A percentile compares a stretch with the other conserved stretches of the same genome.
Evolutionary conservation across 2,329 filamentous ascomycete species (phyloP).

Genomic region (Curvularia verruculosa): DNA sequence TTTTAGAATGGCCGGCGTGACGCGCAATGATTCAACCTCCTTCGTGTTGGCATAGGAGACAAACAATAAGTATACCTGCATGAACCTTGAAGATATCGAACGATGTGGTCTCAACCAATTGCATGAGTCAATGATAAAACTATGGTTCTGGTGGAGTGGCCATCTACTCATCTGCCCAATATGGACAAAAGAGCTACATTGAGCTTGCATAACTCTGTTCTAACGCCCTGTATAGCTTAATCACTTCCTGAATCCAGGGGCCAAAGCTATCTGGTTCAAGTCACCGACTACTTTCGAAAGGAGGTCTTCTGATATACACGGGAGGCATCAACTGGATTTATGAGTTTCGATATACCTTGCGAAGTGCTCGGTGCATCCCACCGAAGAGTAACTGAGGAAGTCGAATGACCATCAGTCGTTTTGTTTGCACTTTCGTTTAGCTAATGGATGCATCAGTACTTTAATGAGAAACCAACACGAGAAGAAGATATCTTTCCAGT

Average conservation of each 20-base stretch:
- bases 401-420: not conserved
- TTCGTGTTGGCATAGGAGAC: not conserved
- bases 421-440: not conserved
- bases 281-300: not conserved
- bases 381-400: not conserved
- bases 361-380: not conserved
- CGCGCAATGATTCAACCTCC: not conserved
- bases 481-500: not conserved
- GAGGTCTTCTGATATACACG: not conserved
- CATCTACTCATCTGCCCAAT: not conserved
- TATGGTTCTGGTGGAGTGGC: not conserved
- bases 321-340: not conserved
- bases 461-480: not conserved
- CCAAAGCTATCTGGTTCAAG: not conserved
- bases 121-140: not conserved
- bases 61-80: not conserved
- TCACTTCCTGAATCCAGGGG: too few species aligned
- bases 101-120: not conserved
- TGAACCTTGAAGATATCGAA: not conserved
- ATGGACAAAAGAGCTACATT: not conserved
- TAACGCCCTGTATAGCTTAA: not conserved
- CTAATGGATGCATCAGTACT: not conserved
- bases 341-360: not conserved
- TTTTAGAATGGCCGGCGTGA: not conserved
- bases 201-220: not conserved